Conservation (phyloP, 2,329 filamentous ascomycete genomes). For the Plenodomus lindquistii region DNA sequence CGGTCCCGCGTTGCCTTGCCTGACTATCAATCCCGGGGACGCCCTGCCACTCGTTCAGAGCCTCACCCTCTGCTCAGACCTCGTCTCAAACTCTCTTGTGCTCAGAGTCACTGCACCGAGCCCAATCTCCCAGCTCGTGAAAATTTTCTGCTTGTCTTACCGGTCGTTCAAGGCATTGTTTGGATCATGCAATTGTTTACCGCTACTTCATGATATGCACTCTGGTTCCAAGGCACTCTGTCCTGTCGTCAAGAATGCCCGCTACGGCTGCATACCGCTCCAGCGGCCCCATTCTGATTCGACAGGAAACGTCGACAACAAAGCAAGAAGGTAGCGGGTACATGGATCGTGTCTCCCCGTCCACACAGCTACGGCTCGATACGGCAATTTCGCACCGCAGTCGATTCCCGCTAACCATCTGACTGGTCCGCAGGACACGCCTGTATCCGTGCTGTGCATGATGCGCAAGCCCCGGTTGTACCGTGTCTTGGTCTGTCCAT, state of each 20-base stretch:
- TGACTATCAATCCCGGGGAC: conserved; percentile 25
- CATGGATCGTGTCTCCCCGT: conserved; percentile 39
- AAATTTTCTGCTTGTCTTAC: conserved; percentile 42
- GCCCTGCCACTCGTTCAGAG: conserved; percentile 38
- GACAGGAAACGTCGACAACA: conserved; percentile 35
- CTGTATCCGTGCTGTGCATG: conserved; percentile 41
- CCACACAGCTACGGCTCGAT: conserved; percentile 27
- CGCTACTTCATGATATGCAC: conserved; percentile 35
- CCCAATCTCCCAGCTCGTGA: conserved; percentile 41
- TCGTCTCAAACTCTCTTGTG: conserved; percentile 25
- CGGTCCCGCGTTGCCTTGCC: conserved; percentile 28
- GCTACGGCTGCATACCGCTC: conserved; percentile 35
- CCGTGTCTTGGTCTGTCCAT: conserved; percentile 32
- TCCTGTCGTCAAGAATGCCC: conserved; percentile 26
- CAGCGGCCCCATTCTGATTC: conserved; percentile 34
- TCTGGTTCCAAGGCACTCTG: conserved; percentile 20
- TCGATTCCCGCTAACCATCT: conserved; percentile 15
- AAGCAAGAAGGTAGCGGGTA: conserved; percentile 28
- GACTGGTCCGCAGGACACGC: conserved; percentile 38
- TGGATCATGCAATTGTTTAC: conserved; percentile 38
- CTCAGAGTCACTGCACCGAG: conserved; percentile 29
- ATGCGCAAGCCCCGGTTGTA: conserved; percentile 28
- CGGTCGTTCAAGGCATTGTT: conserved; percentile 24
- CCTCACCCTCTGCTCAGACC: conserved; percentile 43
- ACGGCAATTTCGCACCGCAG: conserved; percentile 34